Conservation (phyloP, 192 early-diverging fungal genomes). For the Allomyces arbusculus region DNA sequence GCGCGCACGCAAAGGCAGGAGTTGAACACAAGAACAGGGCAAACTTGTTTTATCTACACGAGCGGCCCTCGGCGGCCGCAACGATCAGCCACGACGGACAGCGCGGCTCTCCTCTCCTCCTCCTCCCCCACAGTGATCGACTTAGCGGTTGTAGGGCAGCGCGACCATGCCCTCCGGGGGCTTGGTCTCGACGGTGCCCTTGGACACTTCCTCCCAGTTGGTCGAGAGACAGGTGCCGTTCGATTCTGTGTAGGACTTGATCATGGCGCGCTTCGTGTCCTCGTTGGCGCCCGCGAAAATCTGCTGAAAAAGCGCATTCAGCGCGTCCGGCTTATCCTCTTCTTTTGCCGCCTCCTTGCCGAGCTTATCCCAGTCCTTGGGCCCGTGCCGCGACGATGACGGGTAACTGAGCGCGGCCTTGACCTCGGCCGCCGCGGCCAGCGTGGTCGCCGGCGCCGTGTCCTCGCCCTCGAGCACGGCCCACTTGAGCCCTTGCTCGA, state of each 20-base stretch:
- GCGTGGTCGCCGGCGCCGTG: constrained; percentile 12
- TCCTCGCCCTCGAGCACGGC: constrained; percentile 55
- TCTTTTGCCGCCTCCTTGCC: constrained; percentile 45
- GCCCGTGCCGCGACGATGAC: constrained; percentile 25
- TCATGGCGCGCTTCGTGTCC: constrained; percentile 79
- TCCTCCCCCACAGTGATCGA: too few relatives aligned
- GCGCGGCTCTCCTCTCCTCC: too few relatives aligned
- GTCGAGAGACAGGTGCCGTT: constrained; percentile 86
- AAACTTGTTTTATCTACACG: too few relatives aligned
- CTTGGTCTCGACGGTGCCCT: constrained; percentile 60
- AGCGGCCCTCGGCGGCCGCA: too few relatives aligned
- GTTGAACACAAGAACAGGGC: too few relatives aligned
- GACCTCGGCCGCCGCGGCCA: constrained; percentile 24
- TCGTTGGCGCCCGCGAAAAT: constrained; percentile 81
- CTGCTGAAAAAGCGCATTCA: constrained; percentile 79
- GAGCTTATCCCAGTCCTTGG: constrained; percentile 70
- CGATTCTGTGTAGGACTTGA: constrained; percentile 91
- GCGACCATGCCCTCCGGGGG: constrained; percentile 86
- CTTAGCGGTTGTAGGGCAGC: constrained; percentile 31
- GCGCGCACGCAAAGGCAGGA: too few relatives aligned
- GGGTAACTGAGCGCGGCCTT: constrained; percentile 26
- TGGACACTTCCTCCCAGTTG: constrained; percentile 83
- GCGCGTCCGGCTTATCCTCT: constrained; percentile 65
- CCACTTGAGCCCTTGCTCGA: constrained; percentile 60
- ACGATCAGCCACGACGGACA: too few relatives aligned